Percentiles rank a stretch among this genome's conserved stretches.
Conservation (phyloP, 2,329 filamentous ascomycete genomes). For the Tolypocladium tundrense region DNA sequence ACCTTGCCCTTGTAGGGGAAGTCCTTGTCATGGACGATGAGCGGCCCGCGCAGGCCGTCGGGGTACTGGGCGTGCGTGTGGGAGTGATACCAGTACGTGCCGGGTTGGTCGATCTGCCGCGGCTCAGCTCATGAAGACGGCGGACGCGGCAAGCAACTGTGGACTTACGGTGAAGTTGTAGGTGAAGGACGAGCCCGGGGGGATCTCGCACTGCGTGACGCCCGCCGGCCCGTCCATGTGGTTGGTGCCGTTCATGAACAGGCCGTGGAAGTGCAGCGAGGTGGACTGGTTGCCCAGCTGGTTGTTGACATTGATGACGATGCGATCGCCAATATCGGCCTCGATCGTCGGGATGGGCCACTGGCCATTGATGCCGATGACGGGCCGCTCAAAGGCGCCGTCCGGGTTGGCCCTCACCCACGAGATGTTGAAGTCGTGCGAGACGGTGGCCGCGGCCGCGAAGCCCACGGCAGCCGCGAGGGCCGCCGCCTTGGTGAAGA, state of each 20-base stretch:
- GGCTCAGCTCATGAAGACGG: not conserved
- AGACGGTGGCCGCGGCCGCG: slow-evolving; percentile 32
- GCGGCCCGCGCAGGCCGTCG: slow-evolving; percentile 54
- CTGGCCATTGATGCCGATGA: slow-evolving; percentile 66
- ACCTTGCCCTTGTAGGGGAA: slow-evolving; percentile 47
- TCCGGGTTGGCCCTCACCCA: slow-evolving; percentile 69
- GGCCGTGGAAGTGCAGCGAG: slow-evolving; percentile 59
- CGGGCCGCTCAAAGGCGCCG: slow-evolving; percentile 50
- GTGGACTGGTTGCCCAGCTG: slow-evolving; percentile 52
- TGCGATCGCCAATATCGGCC: slow-evolving; percentile 50
- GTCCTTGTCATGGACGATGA: slow-evolving; percentile 54
- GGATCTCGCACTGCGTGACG: slow-evolving; percentile 58
- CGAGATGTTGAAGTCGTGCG: slow-evolving; percentile 56
- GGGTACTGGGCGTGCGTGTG: slow-evolving; percentile 59
- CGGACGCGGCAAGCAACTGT: not conserved
- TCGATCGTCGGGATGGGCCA: slow-evolving; percentile 64
- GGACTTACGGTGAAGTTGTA: slow-evolving; percentile 56
- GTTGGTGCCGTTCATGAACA: slow-evolving; percentile 56
- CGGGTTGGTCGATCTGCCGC: slow-evolving; percentile 49
- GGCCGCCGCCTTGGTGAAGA: slow-evolving; percentile 6
- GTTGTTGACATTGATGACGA: slow-evolving; percentile 50
- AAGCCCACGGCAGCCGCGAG: slow-evolving; percentile 9
- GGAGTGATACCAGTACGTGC: slow-evolving; percentile 74
- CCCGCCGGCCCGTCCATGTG: slow-evolving; percentile 62
- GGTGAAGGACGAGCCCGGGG: slow-evolving; percentile 52